Base-by-base conservation (phyloP, 73 alveolate genomes). In the Paramecium octaurelia region DNA sequence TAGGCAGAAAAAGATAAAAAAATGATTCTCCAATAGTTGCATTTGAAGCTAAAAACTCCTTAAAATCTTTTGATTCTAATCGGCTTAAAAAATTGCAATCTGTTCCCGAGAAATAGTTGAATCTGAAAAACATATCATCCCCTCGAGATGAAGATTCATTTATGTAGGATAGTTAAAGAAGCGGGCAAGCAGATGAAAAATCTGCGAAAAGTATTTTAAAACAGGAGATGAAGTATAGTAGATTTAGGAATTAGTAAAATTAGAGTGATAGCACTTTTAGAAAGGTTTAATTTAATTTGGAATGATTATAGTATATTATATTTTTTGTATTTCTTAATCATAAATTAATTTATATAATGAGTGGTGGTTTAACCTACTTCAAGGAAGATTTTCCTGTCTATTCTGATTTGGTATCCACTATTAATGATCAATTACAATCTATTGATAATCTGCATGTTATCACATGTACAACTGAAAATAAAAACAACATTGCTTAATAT, bases 21-120 rank as follows among this genome's bases (percentile, higher is more conserved):
- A 48, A 80, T 42, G 91, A 80, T 80, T 80, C 91, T 18, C 91
- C 91, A 2, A 46, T 80, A 14, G 43, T 46, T 24, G 75, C 43
- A 31, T 80, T 80, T 80, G 91, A 80, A 80, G 36, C 54, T 46
- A 80, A 80, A 42, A 80, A 80, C 73, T 80, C 91, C 2, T 64
- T 80, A 21, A 40, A 23, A 46, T 80, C 91, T 8, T 46, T 31
- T 46, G 91, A 80, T 80, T 43, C 75, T 21, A 44, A 44, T 31
- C 44, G 38, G 8, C 44, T 80, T 29, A 64, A 64, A 34, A 64
- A 64, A 34, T 42, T 64, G 8, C 9, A 64, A 64, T 31, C 84
- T 64, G 48, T 64, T 8, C 8, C 44, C 14, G 84, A 64, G 48
- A 23, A 64, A 27, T 64, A 64, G n/a, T 24, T 64, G 9, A 64